Base-by-base conservation (phyloP, 495 filamentous ascomycete species). In the Neurospora terricola region DNA sequence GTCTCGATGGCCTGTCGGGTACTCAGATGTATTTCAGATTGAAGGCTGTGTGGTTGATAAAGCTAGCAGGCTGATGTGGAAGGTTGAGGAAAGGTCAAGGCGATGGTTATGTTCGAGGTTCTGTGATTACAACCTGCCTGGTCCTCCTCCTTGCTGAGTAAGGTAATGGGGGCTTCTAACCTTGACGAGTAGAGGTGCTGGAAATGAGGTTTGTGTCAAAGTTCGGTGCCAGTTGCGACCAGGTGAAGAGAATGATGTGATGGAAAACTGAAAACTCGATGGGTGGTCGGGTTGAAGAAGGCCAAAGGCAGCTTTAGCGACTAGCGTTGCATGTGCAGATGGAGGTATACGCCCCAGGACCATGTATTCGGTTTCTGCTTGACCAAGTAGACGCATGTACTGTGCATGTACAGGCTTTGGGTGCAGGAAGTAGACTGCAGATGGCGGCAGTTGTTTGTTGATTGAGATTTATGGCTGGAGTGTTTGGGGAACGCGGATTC, bases 401-500 rank as follows among this genome's bases (percentile, higher is more conserved):
- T 21, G 11, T 59, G 48, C 48, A 59, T 59, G 48, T 14, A 27
- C 43, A 48, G 18, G n/a, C 21, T 48, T 21, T n/a, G 43, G 43
- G 18, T 21, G 43, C 43, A 48, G 18, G n/a, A 48, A 45, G 40
- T n/a, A 18, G 40, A 43, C 16, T 45, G 18, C 42, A n/a, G 42
- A 45, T 4, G 42, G 42, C n/a, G 42, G 0, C 18, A 45, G 42
- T n/a, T 43, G 16, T 43, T n/a, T 43, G 40, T 43, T n/a, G 40
- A 43, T 43, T n/a, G 40, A 43, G 7, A 3, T 43, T n/a, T 8
- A 45, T 45, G 42, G n/a, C 16, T 9, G 7, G 16, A n/a, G 42
- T 8, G 7, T n/a, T 45, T 3, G 0, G 42, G 7, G 18, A n/a
- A 9, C 0, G 0, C 3, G 8, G 42, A n/a, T 45, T 1, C 1